Evolutionary conservation across 805 yeast genomes (phyloP).

Genomic region (Schwanniomyces pseudopolymorphus): DNA sequence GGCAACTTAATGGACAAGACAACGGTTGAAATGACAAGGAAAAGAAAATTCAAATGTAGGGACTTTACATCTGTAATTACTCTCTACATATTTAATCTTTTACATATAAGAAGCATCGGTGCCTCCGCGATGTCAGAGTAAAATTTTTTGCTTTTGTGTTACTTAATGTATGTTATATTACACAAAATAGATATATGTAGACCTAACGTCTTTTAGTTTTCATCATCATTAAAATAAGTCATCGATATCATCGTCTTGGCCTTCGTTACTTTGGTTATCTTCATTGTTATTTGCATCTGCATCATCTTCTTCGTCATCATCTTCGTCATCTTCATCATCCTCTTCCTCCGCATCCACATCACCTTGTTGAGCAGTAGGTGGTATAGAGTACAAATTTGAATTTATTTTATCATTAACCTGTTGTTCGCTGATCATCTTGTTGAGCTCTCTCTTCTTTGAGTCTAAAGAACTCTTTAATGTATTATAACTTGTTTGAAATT

Average conservation of each 20-base stretch:
- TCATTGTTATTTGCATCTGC: constrained; percentile 17
- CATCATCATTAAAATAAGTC: constrained; percentile 29
- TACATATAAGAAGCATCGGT: background rate
- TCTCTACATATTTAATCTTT: background rate
- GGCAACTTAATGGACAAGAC: background rate
- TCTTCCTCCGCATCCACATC: constrained; percentile 24
- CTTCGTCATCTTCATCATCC: constrained; percentile 25
- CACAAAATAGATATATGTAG: background rate
- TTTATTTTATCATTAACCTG: constrained; percentile 21
- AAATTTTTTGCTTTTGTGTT: constrained; percentile 2
- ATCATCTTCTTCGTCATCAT: constrained; percentile 30
- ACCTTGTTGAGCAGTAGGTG: background rate
- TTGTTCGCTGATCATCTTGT: constrained; percentile 26
- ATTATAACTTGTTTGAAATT: constrained; percentile 78
- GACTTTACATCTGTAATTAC: background rate
- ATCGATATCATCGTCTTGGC: constrained; percentile 35
- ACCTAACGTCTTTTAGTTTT: background rate
- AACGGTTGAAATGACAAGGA: background rate
- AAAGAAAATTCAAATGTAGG: background rate
- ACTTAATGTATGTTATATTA: background rate
- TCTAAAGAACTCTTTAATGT: constrained; percentile 82
- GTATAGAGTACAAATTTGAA: constrained; percentile 12
- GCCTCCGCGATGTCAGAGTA: constrained; percentile 3
- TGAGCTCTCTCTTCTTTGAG: constrained; percentile 68
- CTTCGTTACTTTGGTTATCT: constrained; percentile 30